Base-by-base conservation (phyloP, 2,329 filamentous ascomycete species). In the Sporothrix sp. region DNA sequence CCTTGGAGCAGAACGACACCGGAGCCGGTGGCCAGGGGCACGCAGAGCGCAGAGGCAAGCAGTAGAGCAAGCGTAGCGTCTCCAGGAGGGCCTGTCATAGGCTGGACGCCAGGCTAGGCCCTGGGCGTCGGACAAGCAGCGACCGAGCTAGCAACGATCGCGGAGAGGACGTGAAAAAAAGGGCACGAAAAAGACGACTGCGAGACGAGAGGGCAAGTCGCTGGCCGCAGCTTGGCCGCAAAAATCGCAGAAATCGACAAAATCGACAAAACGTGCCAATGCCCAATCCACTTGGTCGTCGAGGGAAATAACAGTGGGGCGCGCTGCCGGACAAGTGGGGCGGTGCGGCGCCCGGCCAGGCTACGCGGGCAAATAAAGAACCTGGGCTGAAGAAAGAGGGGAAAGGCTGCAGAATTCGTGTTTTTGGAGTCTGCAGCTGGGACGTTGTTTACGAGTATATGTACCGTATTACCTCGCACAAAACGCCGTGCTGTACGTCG, bases 1-100 rank as follows among this genome's bases (percentile, higher is more conserved):
- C 44, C 44, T 47, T 38, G 9, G 7, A 27, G 11, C 44, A 21
- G 44, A 47, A 47, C 44, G 44, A 47, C 44, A 47, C 44, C 33
- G 44, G 44, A 37, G 44, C 44, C 44, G 44, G 27, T 46, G 33
- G 9, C 7, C 42, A 38, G n/a, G 33, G 23, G n/a, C 44, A n/a
- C 21, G 21, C 32, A 33, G 33, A 20, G 44, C 3, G 44, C 32
- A 36, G 27, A 28, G 4, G 44, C 14, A 18, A 47, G 44, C 44
- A 46, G 44, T 28, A 37, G n/a, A n/a, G n/a, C n/a, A n/a, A n/a
- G n/a, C n/a, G n/a, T n/a, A n/a, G n/a, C 23, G 44, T 9, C 33
- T 20, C n/a, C 6, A 27, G 14, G 33, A 32, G 21, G 14, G 33
- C 44, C 32, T 47, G 23, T 47, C 33, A 47, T 47, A 47, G 44